Evolutionary conservation across 352 stramenopile genomes (phyloP), one percentile per base, ranked within the genome.

Genomic region (Phytophthora pluvialis): DNA sequence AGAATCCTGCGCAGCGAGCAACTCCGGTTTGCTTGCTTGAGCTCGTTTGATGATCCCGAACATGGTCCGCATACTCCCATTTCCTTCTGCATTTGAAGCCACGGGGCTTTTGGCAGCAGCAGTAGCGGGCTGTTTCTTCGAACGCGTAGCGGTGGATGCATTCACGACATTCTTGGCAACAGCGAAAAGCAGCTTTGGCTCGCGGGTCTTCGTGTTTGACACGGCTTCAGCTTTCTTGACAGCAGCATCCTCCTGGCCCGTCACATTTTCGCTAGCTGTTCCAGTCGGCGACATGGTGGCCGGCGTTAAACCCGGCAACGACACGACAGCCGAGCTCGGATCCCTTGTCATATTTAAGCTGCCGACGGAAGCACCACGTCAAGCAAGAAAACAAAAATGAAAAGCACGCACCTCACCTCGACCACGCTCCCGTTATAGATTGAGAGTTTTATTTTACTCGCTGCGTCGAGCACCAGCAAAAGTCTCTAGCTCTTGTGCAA

Each of bases 41-140:
- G 76, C 68, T 11, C 80, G 74, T 45, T 75, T 78, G 28, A 89
- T 75, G 43, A 81, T 82, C 8, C 78, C 72, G 25, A 89, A 89
- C 15, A 81, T 64, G n/a, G 64, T 79, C 11, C 69, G 58, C 29
- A 52, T 67, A 11, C 61, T 74, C 4, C 29, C 44, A 29, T 45
- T 69, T 2, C 46, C 31, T 47, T 64, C 46, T 45, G n/a, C 47
- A 28, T 35, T 33, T 15, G 54, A 9, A 29, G n/a, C 5, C 10
- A 21, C 35, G 6, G 67, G 60, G 25, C 39, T 64, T 38, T 43
- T 63, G 12, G 21, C 40, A 39, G 15, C 31, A 51, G 5, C 29
- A 35, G 36, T 28, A 21, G 21, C 21, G n/a, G 31, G 3, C 15
- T 70, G 50, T 42, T 68, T 67, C 49, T 67, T 75, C 8, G 46